Evolutionary conservation across 2,329 filamentous ascomycete species (phyloP).

Genomic region (Plectosphaerella cucumerina): DNA sequence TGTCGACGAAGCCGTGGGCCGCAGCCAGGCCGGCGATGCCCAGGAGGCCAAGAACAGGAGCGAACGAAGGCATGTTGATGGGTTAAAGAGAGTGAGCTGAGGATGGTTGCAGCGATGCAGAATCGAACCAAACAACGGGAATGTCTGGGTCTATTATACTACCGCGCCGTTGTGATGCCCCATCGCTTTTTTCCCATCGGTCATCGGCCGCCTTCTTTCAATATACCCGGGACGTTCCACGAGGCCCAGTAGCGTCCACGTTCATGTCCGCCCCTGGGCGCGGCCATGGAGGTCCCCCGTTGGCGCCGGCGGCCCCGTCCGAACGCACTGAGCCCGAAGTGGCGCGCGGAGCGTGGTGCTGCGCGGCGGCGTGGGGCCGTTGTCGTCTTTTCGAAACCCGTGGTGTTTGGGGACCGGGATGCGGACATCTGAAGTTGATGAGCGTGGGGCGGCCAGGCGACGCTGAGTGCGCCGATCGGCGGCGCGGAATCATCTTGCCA

Average conservation of each 20-base stretch:
- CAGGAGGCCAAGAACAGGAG: neutral
- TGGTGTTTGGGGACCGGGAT: neutral
- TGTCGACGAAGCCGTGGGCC: constrained; percentile 45
- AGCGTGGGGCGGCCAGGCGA: neutral
- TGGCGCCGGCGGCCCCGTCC: neutral
- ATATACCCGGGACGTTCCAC: neutral
- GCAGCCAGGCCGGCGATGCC: constrained; percentile 33
- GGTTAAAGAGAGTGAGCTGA: neutral
- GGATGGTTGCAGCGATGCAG: neutral
- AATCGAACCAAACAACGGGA: neutral
- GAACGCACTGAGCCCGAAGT: neutral
- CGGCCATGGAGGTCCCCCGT: neutral
- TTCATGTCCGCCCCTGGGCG: neutral
- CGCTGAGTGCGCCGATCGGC: no score
- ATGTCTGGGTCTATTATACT: neutral
- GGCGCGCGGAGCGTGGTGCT: neutral
- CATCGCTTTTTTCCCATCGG: no score
- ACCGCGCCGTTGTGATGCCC: no score
- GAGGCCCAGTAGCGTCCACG: neutral
- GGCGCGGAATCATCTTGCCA: no score
- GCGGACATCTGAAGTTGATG: neutral
- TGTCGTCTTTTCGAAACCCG: neutral
- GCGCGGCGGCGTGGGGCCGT: neutral
- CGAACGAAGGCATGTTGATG: neutral
- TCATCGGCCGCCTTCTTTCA: no score